phyloP scores from a whole-genome alignment of 164 flowering plant genomes.

The Magnolia officinalis region DNA sequence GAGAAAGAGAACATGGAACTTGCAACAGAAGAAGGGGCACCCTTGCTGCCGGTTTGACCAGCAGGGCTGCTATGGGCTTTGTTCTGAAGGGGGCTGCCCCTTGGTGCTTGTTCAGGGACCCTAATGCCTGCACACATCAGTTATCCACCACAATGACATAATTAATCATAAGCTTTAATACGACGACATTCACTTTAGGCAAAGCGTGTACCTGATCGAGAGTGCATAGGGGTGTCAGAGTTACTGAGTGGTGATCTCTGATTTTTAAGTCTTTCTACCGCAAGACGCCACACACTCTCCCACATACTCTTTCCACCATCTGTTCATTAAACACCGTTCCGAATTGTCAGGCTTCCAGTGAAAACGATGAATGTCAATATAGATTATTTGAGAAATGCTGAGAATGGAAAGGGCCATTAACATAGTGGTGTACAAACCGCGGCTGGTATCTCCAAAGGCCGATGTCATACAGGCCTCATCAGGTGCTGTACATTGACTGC shows the following conservation, averaged over 20 bases:
- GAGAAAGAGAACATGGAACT: conserved; percentile 57
- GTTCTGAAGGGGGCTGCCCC: conserved; percentile 36
- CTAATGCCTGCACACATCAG: conserved; percentile 44
- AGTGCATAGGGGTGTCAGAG: conserved; percentile 51
- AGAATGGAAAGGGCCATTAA: neutral
- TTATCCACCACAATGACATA: conserved; percentile 4
- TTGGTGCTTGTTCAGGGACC: conserved; percentile 38
- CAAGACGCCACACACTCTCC: conserved; percentile 73
- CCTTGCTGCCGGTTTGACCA: conserved; percentile 51
- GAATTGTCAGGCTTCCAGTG: conserved; percentile 3
- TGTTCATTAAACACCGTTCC: conserved; percentile 17
- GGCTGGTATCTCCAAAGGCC: conserved; percentile 86
- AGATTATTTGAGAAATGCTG: neutral
- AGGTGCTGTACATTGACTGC: conserved; percentile 85
- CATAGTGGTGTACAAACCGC: conserved; percentile 11
- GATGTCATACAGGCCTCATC: conserved; percentile 89
- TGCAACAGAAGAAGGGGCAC: conserved; percentile 31
- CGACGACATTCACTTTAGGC: neutral
- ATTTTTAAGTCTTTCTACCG: conserved; percentile 51
- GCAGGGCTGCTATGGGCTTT: conserved; percentile 41
- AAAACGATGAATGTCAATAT: neutral
- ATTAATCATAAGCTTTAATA: neutral
- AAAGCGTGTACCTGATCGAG: conserved; percentile 47
- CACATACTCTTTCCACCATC: conserved; percentile 83
- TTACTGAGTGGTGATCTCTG: conserved; percentile 43